Base-by-base conservation (phyloP, 2,329 filamentous ascomycete genomes). In the Fusarium nygamai region DNA sequence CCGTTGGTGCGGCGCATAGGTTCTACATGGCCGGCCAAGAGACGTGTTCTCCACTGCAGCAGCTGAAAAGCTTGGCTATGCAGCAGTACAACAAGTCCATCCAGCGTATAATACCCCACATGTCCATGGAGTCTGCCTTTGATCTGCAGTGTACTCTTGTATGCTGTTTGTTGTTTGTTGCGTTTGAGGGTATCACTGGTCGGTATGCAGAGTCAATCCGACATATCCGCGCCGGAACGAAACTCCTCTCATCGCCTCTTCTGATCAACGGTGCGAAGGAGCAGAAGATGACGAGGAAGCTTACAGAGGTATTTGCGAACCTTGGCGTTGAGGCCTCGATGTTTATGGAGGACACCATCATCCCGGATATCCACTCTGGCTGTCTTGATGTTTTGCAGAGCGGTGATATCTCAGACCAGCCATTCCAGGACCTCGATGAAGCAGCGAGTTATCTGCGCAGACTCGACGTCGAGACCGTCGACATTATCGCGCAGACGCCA, bases 81-180 rank as follows among this genome's bases (percentile, higher is more conserved):
- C 71, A 69, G 6, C 67, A 77, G 47, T 77, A 77, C 33, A 75
- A 76, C 58, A 77, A 72, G 13, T 73, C 75, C 36, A 77, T 77
- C 29, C 48, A 70, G 5, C 56, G 54, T 1, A 76, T 76, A 31
- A 53, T 76, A 29, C 72, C 66, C 6, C 60, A 65, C 27, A 76
- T 77, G 70, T 69, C 57, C 1, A 48, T 71, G 5, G 33, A 69
- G 4, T 63, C 71, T 2, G 27, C 65, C 2, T 66, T 67, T 8
- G 66, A 76, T 4, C 44, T 75, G 9, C 75, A 76, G 29, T 70
- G 69, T 22, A 75, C 75, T 1, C 10, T 76, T 1, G 65, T 78
- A 2, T 76, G 75, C 29, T 78, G 77, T 34, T 44, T 78, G 1
- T 27, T 78, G 3, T 78, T 78, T 12, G 62, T 78, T 6, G 76